phyloP scores from a whole-genome alignment of 2,329 filamentous ascomycete species.

The Stachybotrys chartarum region DNA sequence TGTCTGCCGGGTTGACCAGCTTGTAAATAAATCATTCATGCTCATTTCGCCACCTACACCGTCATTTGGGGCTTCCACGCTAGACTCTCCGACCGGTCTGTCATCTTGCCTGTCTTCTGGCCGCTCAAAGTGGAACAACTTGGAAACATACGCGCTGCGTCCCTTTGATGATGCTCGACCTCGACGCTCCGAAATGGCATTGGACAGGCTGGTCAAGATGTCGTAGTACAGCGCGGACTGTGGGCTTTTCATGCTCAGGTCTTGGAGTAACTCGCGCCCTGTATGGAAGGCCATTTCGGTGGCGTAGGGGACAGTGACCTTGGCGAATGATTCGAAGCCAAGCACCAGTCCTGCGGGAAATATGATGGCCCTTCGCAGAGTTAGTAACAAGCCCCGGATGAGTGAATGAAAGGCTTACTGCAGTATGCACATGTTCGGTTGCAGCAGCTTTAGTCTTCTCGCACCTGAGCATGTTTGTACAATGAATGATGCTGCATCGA shows the following conservation, averaged over 20 bases:
- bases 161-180: not conserved
- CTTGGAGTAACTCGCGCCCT: constrained; percentile 40
- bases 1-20: not conserved
- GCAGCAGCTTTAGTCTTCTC: constrained; percentile 32
- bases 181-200: constrained; percentile 25
- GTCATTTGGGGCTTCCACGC: not conserved
- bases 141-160: not conserved
- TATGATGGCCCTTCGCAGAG: constrained; percentile 35
- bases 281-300: constrained; percentile 41
- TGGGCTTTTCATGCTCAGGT: constrained; percentile 40
- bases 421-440: constrained; percentile 51
- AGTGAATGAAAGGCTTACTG: constrained; percentile 31
- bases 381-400: not conserved
- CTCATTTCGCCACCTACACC: not conserved
- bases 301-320: constrained; percentile 34
- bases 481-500: constrained; percentile 48
- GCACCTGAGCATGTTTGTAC: constrained; percentile 46
- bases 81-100: not conserved
- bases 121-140: not conserved
- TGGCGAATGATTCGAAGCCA: constrained; percentile 48
- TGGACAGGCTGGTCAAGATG: constrained; percentile 40
- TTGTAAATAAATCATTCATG: not conserved
- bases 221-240: constrained; percentile 52
- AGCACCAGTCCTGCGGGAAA: constrained; percentile 51
- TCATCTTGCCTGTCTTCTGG: not conserved